Conservation (phyloP, 202 grass and related monocot genomes). For the Panicum virgatum region DNA sequence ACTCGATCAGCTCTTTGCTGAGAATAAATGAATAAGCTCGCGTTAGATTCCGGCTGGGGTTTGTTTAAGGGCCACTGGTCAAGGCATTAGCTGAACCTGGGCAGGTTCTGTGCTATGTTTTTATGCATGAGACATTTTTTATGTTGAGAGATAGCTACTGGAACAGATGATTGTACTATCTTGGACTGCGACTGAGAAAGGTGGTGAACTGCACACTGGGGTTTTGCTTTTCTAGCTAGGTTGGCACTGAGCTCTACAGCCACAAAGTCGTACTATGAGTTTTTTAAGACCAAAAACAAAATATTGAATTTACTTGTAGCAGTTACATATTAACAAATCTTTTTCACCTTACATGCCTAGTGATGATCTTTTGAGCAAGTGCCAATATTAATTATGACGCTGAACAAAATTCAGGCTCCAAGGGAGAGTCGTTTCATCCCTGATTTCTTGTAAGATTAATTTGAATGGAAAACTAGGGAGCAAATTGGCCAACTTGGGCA, state of each 20-base stretch:
- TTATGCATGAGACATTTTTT: neutral
- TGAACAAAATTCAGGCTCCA: neutral
- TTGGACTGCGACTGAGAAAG: constrained; percentile 22
- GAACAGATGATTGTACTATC: constrained; percentile 18
- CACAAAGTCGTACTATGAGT: neutral
- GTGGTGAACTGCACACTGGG: constrained; percentile 40
- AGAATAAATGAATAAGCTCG: neutral
- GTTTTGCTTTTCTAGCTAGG: constrained; percentile 39
- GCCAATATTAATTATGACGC: neutral
- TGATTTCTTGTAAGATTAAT: neutral
- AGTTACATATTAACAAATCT: neutral
- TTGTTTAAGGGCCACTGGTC: constrained; percentile 17
- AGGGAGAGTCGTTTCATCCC: neutral
- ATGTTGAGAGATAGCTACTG: neutral
- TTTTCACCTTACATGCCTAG: constrained; percentile 34
- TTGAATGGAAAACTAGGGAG: neutral
- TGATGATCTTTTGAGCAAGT: constrained; percentile 10
- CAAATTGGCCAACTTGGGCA: constrained; percentile 50
- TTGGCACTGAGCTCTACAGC: neutral
- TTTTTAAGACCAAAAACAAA: neutral
- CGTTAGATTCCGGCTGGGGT: constrained; percentile 17
- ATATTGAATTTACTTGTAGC: neutral
- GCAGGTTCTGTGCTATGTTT: neutral
- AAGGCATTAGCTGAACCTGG: constrained; percentile 33
- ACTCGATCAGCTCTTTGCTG: constrained; percentile 7